Evolutionary conservation across 129 eudicot genomes (phyloP).

Genomic region (Chrysanthemum lavandulifolium): DNA sequence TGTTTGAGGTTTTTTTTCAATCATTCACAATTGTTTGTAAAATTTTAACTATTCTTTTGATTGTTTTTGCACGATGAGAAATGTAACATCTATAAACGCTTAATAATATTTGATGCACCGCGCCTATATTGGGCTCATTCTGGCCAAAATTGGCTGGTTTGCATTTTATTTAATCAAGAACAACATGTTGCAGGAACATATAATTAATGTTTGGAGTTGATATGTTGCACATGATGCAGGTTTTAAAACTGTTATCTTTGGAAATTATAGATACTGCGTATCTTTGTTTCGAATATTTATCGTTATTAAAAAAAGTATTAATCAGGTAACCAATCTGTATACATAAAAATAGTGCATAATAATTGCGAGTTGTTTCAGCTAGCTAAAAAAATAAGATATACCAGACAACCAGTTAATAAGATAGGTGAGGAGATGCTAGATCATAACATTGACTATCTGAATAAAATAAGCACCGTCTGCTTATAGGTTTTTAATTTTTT

Average conservation of each 20-base stretch:
- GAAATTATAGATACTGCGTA: neutral
- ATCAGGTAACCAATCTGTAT: neutral
- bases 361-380: neutral
- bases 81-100: neutral
- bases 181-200: no score
- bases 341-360: neutral
- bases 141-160: neutral
- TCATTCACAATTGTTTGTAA: no score
- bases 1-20: no score
- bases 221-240: neutral
- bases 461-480: no score
- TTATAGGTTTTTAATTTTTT: no score
- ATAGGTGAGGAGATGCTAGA: slow-evolving; percentile 24
- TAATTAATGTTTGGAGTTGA: no score
- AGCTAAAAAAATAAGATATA: no score
- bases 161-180: no score
- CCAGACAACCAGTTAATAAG: slow-evolving; percentile 2
- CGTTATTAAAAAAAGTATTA: neutral
- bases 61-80: slow-evolving; percentile 7
- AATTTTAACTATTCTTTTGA: neutral
- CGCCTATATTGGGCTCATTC: slow-evolving; percentile 14
- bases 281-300: neutral
- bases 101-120: slow-evolving; percentile 5
- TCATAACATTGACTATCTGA: neutral
- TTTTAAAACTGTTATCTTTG: neutral